Conservation (phyloP, 1,284 basidiomycete genomes). For the Cronartium ribicola region DNA sequence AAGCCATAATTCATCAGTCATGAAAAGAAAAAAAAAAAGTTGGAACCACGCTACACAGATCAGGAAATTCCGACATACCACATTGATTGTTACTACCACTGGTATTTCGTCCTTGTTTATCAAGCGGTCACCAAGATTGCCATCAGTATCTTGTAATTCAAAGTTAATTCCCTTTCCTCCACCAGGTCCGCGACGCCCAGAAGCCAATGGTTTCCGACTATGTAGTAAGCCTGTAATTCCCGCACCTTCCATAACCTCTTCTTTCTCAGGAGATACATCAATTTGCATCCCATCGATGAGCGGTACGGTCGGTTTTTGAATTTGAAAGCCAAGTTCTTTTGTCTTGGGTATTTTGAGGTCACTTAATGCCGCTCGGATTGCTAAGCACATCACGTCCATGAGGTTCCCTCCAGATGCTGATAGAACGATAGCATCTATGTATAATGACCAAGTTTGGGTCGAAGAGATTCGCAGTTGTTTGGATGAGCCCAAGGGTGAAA, state of each 20-base stretch:
- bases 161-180: constrained; percentile 20
- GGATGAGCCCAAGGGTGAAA: constrained; percentile 22
- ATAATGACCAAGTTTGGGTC: constrained; percentile 27
- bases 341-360: constrained; percentile 39
- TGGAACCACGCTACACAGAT: neutral
- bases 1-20: no score
- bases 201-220: constrained; percentile 5
- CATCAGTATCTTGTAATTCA: constrained; percentile 38
- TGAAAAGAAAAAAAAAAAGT: neutral
- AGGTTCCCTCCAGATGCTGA: constrained; percentile 33
- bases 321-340: constrained; percentile 32
- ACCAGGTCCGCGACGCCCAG: neutral
- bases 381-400: constrained; percentile 41
- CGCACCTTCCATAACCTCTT: neutral
- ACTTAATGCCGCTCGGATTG: constrained; percentile 25
- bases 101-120: constrained; percentile 23
- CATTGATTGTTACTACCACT: constrained; percentile 28
- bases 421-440: constrained; percentile 34
- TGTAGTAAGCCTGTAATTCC: neutral
- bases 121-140: constrained; percentile 34
- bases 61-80: constrained; percentile 10
- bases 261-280: neutral
- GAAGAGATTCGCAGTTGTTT: constrained; percentile 38
- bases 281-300: neutral
- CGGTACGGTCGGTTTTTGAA: neutral